Base-by-base conservation (phyloP, 1,139 yeast species). In the Magnusiomyces fungicola region DNA sequence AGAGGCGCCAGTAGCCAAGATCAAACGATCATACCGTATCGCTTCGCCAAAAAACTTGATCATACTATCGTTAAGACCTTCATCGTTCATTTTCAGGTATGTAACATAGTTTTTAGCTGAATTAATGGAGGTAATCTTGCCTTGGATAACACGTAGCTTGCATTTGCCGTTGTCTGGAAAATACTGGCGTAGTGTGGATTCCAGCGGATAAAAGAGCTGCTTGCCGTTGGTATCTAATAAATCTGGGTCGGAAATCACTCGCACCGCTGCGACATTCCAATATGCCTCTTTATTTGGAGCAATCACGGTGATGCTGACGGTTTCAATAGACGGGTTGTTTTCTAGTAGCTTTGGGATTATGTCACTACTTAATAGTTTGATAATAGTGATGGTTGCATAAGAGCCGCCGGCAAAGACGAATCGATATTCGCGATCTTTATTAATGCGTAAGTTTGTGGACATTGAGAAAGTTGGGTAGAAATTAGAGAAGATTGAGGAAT, bases 251-350 rank as follows among this genome's bases (percentile, higher is more conserved):
- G 53, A 19, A 18, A 51, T 46, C 34, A 49, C 44, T 14, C 53
- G 33, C 19, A 49, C 51, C 3, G 53, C 53, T 9, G 53, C 53
- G 23, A 51, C 50, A 42, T 49, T 48, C 53, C 53, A 51, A 23
- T 48, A 51, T 18, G 51, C 45, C 33, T 51, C 51, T 40, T 24
- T 43, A 27, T 51, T 51, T 10, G 53, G 53, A 1, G 51, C 50
- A 14, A 51, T 45, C 36, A 51, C 50, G 3, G 53, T 48, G 37
- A 51, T n/a, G 4, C 24, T 23, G 10, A 44, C 45, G 27, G 14
- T 33, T 7, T n/a, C 21, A 7, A 29, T 36, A 14, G 6, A 9
- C 16, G 46, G 45, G 24, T 43, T 50, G 27, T 46, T 33, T n/a
- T 23, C 41, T 16, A 44, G 19, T 10, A 33, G 32, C 37, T 47